These are phyloP conservation scores for Claviceps purpurea DNA, from an alignment of 2,329 filamentous ascomycete species.

Conservation along the genomic window DNA sequence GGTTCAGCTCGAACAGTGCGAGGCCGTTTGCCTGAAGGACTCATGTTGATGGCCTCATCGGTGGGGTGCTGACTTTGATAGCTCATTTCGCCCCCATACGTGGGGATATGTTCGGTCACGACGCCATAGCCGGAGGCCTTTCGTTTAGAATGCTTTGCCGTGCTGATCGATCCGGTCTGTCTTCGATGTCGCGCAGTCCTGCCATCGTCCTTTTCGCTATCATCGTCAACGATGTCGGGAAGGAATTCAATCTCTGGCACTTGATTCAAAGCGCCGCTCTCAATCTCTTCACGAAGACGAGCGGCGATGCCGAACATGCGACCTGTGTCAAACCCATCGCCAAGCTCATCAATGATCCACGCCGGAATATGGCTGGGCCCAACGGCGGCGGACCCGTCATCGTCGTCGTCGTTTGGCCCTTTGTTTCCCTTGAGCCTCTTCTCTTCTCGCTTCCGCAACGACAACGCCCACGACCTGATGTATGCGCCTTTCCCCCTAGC, in stretches of 20 bases:
- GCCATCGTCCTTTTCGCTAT: slow-evolving; percentile 13
- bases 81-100: neutral
- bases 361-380: slow-evolving; percentile 29
- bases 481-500: slow-evolving; percentile 16
- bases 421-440: slow-evolving; percentile 32
- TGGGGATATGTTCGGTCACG: slow-evolving; percentile 1
- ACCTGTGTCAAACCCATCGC: slow-evolving; percentile 32
- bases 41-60: slow-evolving; percentile 7
- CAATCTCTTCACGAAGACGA: slow-evolving; percentile 31
- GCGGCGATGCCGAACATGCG: slow-evolving; percentile 34
- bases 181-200: slow-evolving; percentile 13
- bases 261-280: slow-evolving; percentile 25
- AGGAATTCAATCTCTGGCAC: slow-evolving; percentile 48
- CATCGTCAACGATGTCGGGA: slow-evolving; percentile 35
- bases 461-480: slow-evolving; percentile 42
- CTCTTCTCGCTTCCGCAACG: slow-evolving; percentile 51
- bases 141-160: slow-evolving; percentile 12
- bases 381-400: slow-evolving; percentile 12
- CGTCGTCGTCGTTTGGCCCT: slow-evolving; percentile 17
- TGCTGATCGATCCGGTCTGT: slow-evolving; percentile 8
- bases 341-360: slow-evolving; percentile 35
- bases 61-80: slow-evolving; percentile 3
- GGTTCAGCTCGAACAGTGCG: slow-evolving; percentile 6
- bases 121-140: slow-evolving; percentile 11
- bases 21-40: slow-evolving; percentile 13